Evolutionary conservation across 192 early-diverging fungal genomes (phyloP), one percentile per base, ranked within the genome.

Genomic region (Coemansia sp.): DNA sequence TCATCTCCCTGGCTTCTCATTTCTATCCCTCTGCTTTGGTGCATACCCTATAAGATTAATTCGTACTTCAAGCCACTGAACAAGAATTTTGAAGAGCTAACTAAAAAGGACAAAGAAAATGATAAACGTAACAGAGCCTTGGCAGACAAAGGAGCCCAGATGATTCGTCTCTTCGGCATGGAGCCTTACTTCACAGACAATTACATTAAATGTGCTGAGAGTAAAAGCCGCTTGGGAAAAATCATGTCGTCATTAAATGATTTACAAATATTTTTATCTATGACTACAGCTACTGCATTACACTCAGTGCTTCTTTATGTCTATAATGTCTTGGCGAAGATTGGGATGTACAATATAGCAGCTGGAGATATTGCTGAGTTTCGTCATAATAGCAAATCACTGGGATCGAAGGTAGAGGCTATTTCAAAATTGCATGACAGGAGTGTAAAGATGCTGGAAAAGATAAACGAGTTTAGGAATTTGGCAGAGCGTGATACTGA

Each of bases 101-200:
- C 0, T 9, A 22, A 24, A 14, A 20, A 47, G 11, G 45, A 24
- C 6, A 10, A 8, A 0, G 22, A 24, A 3, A 9, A 20, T 1
- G 9, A 47, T 47, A 20, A 47, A 0, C 45, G 24, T 3, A 22
- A 47, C 7, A 47, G 6, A 22, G 10, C 9, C 19, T 24, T 47
- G 22, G 45, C 15, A 1, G 7, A 25, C 3, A 11, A 47, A 24
- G 45, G 45, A 43, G 42, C 42, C 0, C 79, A 86, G 12, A 84
- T 84, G 37, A 87, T 94, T 56, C 88, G 92, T 20, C 84, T 91
- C 0, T 88, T 86, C 59, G 60, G 70, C 32, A 80, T 65, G 3
- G 83, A 84, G 29, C 46, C 84, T 39, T 76, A 74, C 19, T 94
- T 94, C 45, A 67, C 74, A 38, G 20, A 53, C 1, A 67, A 71